Base-by-base conservation (phyloP, 331 rosid genomes). In the Ulmus americana region DNA sequence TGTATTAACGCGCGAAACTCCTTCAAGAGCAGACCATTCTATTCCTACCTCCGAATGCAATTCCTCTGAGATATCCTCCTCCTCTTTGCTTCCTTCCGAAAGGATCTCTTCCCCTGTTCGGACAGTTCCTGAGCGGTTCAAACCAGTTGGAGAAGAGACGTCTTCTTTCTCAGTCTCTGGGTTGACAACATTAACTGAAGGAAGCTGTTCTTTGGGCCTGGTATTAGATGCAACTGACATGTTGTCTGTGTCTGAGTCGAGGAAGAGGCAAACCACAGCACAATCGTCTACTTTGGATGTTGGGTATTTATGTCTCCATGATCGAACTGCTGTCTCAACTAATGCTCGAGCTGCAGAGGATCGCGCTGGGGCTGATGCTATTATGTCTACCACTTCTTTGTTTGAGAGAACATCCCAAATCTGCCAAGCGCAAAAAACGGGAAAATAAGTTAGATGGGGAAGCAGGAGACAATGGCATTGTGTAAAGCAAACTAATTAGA, bases 21-120 rank as follows among this genome's bases (percentile, higher is more conserved):
- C 99, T 87, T 90, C 97, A 22, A 94, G 80, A 38, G 99, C 99
- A 67, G 95, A 90, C 99, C 99, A 94, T 28, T 87, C 97, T 56
- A 40, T 76, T 58, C 79, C 86, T 12, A 18, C 5, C 44, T 82
- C 97, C 1, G 68, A 71, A 44, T 83, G 76, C 44, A 68, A 62
- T 63, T 79, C 92, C 50, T 80, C 87, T 51, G 52, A 61, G 18
- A 38, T 72, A 56, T 70, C 83, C 35, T 28, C 35, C 35, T 28
- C 35, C 18, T 78, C 86, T 3, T 72, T 64, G 12, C 70, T 56
- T 55, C 76, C 83, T 39, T 61, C 77, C 52, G 61, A 49, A 54
- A 62, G 50, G 61, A 72, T 71, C 39, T 63, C 80, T 57, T 80
- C 22, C 10, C 69, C 69, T 1, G 47, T 74, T 67, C 72, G 71